Evolutionary conservation across 257 asterid species (phyloP).

Genomic region (Forsythia viridissima): DNA sequence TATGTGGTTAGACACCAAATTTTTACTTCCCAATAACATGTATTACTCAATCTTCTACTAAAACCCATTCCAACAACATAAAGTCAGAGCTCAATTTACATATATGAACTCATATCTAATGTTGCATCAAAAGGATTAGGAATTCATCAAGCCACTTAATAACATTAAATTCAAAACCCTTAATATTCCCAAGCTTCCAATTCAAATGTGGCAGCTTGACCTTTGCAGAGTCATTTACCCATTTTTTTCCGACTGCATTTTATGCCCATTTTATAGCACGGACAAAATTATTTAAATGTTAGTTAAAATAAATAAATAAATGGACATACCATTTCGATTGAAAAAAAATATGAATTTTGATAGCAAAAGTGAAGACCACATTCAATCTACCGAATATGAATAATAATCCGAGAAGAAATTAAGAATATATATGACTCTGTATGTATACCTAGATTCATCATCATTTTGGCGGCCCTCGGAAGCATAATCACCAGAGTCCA

Average conservation of each 20-base stretch:
- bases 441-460: slow-evolving; percentile 66
- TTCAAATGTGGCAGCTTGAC: neutral
- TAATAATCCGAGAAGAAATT: neutral
- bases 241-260: neutral
- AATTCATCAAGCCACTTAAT: neutral
- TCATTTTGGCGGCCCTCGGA: slow-evolving; percentile 49
- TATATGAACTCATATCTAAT: neutral
- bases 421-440: neutral
- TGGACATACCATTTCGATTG: too few relatives aligned
- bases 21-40: too few relatives aligned
- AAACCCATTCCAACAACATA: neutral
- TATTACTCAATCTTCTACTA: too few relatives aligned
- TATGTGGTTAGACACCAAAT: neutral
- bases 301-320: too few relatives aligned
- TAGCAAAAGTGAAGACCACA: neutral
- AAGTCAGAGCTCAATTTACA: neutral
- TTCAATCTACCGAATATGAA: neutral
- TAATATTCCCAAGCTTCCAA: neutral
- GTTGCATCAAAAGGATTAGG: neutral
- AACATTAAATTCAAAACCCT: neutral
- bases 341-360: neutral
- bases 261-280: neutral
- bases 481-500: slow-evolving; percentile 47
- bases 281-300: too few relatives aligned
- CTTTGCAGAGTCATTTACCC: neutral